A percentile compares a stretch with the other conserved stretches of the same genome.
Conservation (phyloP, 1,284 basidiomycete genomes). For the Apiotrichum brassicae region DNA sequence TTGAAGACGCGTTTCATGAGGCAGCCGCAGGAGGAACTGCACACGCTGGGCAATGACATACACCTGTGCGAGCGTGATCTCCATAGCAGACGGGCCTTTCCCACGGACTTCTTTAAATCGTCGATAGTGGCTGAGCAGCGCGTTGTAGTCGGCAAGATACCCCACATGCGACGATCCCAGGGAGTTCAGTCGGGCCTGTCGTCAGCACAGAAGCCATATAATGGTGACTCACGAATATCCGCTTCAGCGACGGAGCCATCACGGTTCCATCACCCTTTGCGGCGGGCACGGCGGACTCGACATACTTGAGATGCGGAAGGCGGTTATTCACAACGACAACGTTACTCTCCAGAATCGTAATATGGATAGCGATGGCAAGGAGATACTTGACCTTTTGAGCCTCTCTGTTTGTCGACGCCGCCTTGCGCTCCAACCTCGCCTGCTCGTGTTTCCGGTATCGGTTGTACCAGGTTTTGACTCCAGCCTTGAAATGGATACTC, state of each 20-base stretch:
- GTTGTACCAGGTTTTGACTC: conserved; percentile 14
- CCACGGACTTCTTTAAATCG: conserved; percentile 8
- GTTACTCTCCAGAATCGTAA: conserved; percentile 27
- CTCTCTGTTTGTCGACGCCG: conserved; percentile 4
- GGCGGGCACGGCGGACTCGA: neutral
- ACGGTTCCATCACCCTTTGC: conserved; percentile 23
- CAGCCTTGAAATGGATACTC: conserved; percentile 13
- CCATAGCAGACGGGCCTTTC: conserved; percentile 6
- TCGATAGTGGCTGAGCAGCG: conserved; percentile 3
- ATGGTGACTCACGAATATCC: conserved; percentile 25
- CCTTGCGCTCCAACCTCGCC: neutral
- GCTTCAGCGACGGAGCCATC: conserved; percentile 18
- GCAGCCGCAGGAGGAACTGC: conserved; percentile 9
- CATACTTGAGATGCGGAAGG: conserved; percentile 9
- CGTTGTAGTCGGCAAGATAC: conserved; percentile 11
- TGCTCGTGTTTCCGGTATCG: conserved; percentile 7
- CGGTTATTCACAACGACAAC: conserved; percentile 22
- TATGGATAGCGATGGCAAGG: conserved; percentile 24
- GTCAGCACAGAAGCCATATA: neutral
- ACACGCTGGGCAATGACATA: conserved; percentile 12
- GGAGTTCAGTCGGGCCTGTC: conserved; percentile 7
- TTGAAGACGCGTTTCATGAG: conserved; percentile 9
- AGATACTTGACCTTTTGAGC: conserved; percentile 15
- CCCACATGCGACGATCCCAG: conserved; percentile 15
- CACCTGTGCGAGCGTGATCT: conserved; percentile 16